phyloP scores from a whole-genome alignment of 176 grass and related monocot species.

The Oryza glaberrima region DNA sequence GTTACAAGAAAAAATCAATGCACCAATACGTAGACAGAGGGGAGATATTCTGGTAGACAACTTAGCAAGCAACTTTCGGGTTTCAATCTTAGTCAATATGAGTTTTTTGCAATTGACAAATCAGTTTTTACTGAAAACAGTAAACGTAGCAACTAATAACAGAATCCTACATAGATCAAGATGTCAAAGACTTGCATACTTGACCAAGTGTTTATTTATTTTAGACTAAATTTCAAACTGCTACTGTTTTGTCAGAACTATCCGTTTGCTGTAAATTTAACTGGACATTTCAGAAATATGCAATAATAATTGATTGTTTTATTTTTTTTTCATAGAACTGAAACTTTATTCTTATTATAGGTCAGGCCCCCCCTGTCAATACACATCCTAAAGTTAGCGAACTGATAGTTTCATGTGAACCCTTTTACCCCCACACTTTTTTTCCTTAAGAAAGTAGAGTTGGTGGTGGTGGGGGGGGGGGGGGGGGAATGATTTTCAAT shows the following conservation, averaged over 20 bases:
- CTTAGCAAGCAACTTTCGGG: slow-evolving; percentile 15
- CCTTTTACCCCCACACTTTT: too few relatives aligned
- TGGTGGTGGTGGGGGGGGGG: too few relatives aligned
- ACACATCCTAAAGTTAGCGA: neutral
- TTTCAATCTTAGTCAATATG: neutral
- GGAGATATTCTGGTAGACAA: neutral
- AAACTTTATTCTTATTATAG: neutral
- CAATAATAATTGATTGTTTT: neutral
- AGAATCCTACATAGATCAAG: neutral
- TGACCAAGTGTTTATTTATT: neutral
- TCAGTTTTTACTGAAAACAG: neutral
- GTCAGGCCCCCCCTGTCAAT: too few relatives aligned
- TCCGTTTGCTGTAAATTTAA: neutral
- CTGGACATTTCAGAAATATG: neutral
- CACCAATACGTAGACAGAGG: neutral
- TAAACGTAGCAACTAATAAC: slow-evolving; percentile 7
- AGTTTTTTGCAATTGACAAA: neutral
- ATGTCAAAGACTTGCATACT: neutral
- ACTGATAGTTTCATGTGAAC: neutral
- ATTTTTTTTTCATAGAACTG: neutral
- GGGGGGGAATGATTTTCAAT: too few relatives aligned
- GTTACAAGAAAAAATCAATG: slow-evolving; percentile 23
- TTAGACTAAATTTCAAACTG: neutral
- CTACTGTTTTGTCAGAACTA: neutral
- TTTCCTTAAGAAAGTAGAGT: too few relatives aligned